phyloP scores from a whole-genome alignment of 306 rosid genomes.

The Prunus persica region DNA sequence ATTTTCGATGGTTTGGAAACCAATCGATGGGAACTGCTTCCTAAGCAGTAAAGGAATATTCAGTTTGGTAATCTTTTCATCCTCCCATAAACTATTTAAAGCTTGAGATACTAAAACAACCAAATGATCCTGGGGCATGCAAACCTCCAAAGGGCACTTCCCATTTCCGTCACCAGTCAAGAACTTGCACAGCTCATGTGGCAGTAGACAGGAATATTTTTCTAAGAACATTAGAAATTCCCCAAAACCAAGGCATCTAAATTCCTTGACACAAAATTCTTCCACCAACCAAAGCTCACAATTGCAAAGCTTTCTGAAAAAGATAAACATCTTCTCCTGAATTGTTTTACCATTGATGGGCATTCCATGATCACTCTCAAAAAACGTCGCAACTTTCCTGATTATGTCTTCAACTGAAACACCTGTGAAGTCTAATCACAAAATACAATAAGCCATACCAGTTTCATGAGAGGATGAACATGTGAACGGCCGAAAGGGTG shows the following conservation, averaged over 20 bases:
- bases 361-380: constrained; percentile 48
- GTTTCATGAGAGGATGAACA: constrained; percentile 5
- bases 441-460: constrained; percentile 18
- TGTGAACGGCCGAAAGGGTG: not conserved
- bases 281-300: constrained; percentile 78
- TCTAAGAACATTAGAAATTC: constrained; percentile 68
- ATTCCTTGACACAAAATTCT: constrained; percentile 64
- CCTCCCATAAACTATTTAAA: constrained; percentile 57
- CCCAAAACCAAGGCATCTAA: constrained; percentile 74
- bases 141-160: constrained; percentile 47
- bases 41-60: constrained; percentile 57
- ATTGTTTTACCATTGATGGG: constrained; percentile 25
- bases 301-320: constrained; percentile 55
- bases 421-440: constrained; percentile 40
- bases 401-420: constrained; percentile 63
- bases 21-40: constrained; percentile 70
- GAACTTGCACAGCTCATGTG: constrained; percentile 48
- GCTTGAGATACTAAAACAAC: constrained; percentile 69
- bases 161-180: constrained; percentile 38
- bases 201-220: constrained; percentile 53
- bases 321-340: constrained; percentile 33
- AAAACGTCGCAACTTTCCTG: constrained; percentile 48
- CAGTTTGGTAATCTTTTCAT: constrained; percentile 45
- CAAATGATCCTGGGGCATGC: constrained; percentile 67
- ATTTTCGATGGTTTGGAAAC: constrained; percentile 50